Base-by-base conservation (phyloP, 441 rosid species). In the Geranium incanum region DNA sequence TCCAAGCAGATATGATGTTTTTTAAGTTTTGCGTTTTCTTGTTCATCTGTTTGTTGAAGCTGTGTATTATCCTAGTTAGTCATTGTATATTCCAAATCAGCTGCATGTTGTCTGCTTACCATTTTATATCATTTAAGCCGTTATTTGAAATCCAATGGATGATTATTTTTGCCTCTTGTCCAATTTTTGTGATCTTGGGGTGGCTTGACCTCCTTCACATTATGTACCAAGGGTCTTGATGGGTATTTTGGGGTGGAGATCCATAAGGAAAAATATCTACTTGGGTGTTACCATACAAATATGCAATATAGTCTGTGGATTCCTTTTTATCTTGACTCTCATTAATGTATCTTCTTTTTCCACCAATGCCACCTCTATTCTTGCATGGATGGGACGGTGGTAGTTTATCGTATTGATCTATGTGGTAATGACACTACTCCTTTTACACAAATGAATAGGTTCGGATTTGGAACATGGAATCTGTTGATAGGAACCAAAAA, bases 401-500 rank as follows among this genome's bases (percentile, higher is more conserved):
- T 11, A 64, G 23, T 64, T 23, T 33, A 21, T 21, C 23, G 36
- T 64, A 8, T 13, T 9, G 16, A 28, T 48, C 8, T 69, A 39
- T 21, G 43, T 63, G 62, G 16, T 52, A 43, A 68, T 36, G 43
- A 37, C 39, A 12, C 43, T 33, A 4, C 19, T 36, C 9, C 6
- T 37, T 66, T 6, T 33, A 15, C 16, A 3, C 36, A 16, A 66
- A n/a, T 23, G 72, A 78, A 1, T 6, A 95, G 99, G 97, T 95
- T 21, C 83, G 99, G 36, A 89, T 95, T 73, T 95, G 98, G 99
- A 90, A 90, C 78, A 79, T 87, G 91, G 88, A 87, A 77, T 92
- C 93, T 55, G 87, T 87, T 75, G 87, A 86, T 77, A 84, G 76
- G 79, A 88, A 87, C 74, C 83, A 85, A 48, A 83, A 79, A 80